These are phyloP conservation scores for Hypoxylon intermedium DNA, from an alignment of 495 filamentous ascomycete genomes.

Conservation along the genomic window DNA sequence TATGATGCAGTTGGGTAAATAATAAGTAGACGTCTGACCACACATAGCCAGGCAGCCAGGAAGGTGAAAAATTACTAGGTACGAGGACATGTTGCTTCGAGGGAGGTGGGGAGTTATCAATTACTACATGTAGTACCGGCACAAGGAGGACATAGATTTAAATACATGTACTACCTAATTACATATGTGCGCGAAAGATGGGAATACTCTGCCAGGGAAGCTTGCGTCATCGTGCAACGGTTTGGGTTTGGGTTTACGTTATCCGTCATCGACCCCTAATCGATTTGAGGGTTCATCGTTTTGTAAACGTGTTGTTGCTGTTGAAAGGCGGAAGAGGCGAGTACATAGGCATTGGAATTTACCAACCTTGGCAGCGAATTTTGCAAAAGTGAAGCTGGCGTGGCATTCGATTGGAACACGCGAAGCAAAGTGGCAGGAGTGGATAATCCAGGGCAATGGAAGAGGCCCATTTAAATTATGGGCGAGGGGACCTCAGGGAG, in stretches of 20 bases:
- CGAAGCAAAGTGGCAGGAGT: conserved; percentile 32
- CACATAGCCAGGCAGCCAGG: no score
- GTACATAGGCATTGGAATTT: conserved; percentile 15
- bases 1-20: no score
- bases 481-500: conserved; percentile 38
- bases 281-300: conserved; percentile 6
- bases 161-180: no score
- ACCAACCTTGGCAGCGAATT: conserved; percentile 18
- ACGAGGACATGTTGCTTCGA: no score
- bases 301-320: background rate
- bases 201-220: background rate
- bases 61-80: no score
- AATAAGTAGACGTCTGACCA: no score
- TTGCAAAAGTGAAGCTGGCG: conserved; percentile 6
- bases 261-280: no score
- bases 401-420: conserved; percentile 4
- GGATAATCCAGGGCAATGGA: conserved; percentile 31
- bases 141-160: no score
- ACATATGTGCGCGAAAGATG: no score
- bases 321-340: background rate
- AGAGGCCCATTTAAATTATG: conserved; percentile 36
- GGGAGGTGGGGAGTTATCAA: no score
- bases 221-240: conserved; percentile 30
- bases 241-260: no score
- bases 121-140: no score